A percentile compares a stretch with the other conserved stretches of the same genome.
Conservation (phyloP, 148 eudicot species). For the Camellia lanceoleosa region DNA sequence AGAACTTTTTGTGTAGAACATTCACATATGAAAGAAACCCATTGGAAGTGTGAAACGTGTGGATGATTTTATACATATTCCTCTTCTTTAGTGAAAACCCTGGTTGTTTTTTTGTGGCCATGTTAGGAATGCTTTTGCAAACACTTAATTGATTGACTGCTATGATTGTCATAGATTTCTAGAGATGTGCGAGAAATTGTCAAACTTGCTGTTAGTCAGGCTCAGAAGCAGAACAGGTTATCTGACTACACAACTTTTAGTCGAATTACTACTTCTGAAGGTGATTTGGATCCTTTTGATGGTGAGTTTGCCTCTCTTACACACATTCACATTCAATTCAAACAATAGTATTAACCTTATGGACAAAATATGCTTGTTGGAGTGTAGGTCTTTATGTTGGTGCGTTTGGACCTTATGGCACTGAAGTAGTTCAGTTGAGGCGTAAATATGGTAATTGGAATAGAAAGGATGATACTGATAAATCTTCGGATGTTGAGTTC, state of each 20-base stretch:
- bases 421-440: constrained; percentile 90
- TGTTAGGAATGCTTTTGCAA: constrained; percentile 12
- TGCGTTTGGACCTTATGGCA: constrained; percentile 94
- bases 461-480: constrained; percentile 39
- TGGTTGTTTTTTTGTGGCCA: not conserved
- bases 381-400: constrained; percentile 84
- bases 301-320: constrained; percentile 41
- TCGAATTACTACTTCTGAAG: constrained; percentile 60
- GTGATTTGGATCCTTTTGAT: constrained; percentile 90
- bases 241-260: constrained; percentile 73
- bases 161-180: constrained; percentile 48
- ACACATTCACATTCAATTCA: not conserved
- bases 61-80: not conserved
- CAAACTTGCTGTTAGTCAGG: constrained; percentile 76
- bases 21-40: not conserved
- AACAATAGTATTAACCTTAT: not conserved
- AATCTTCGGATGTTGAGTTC: constrained; percentile 73
- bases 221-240: constrained; percentile 68
- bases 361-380: constrained; percentile 11
- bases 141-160: constrained; percentile 6
- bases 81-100: not conserved
- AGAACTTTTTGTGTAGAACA: not conserved
- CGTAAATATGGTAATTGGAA: constrained; percentile 96
- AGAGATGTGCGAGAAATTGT: constrained; percentile 77
- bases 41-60: not conserved